Base-by-base conservation (phyloP, 441 rosid genomes). In the Brassica balearica region DNA sequence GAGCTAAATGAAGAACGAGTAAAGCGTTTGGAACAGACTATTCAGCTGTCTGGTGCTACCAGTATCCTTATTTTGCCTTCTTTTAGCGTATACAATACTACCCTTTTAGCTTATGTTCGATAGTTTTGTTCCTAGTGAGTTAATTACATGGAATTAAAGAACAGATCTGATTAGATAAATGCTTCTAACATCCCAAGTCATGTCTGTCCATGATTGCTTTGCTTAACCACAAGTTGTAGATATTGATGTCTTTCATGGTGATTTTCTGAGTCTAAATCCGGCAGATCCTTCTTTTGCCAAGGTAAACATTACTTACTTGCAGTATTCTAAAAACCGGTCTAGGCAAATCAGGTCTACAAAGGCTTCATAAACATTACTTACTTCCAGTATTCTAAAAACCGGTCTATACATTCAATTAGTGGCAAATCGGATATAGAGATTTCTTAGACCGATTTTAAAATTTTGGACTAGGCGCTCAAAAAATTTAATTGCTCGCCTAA, bases 21-120 rank as follows among this genome's bases (percentile, higher is more conserved):
- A 73, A 84, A 87, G 58, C 91, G 93, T 71, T 77, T 95, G 74
- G 84, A 88, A 81, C 85, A 89, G 27, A 93, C 95, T 34, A 73
- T 95, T 79, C 84, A 82, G 75, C 95, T 95, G 48, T 95, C 96
- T 34, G 94, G 97, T 51, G 96, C 98, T 60, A 7, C 86, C 48
- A 93, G 97, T 90, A 93, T 93, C 97, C 93, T 90, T 25, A 0
- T 25, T 1, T 25, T 25, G 27, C 27, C 27, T 25, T 79, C 25
- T 55, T 59, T 58, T 59, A 46, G 76, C 12, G 67, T 43, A 29
- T 29, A 29, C n/a, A n/a, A n/a, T n/a, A n/a, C n/a, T n/a, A n/a
- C 34, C 0, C 11, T 63, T 34, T 53, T 67, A 1, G 10, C 10
- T 76, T 29, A 1, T 5, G 34, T 29, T 29, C 1, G 34, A 29